Evolutionary conservation across 768 basidiomycete species (phyloP).

Genomic region (Leccinum subtestaceum): DNA sequence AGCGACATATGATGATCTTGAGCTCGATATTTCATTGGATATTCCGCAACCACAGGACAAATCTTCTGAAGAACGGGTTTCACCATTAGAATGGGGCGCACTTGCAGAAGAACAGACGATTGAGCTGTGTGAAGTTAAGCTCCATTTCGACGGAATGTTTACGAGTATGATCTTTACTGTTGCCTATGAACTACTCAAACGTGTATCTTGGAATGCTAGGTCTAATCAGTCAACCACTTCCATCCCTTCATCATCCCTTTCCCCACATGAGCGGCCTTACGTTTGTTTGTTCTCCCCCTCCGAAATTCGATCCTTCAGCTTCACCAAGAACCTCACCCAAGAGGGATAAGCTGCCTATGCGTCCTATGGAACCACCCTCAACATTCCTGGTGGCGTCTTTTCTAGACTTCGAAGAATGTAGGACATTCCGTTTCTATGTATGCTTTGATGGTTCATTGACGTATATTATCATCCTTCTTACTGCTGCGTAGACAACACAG

Average conservation of each 20-base stretch:
- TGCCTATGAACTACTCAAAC: conserved; percentile 3
- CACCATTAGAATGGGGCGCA: conserved; percentile 44
- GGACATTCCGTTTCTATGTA: conserved; percentile 17
- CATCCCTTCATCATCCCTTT: conserved; percentile 40
- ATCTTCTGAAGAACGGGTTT: conserved; percentile 23
- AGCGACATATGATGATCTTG: conserved; percentile 38
- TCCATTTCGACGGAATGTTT: conserved; percentile 44
- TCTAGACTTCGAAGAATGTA: conserved; percentile 64
- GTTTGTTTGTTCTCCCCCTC: conserved; percentile 44
- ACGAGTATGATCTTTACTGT: conserved; percentile 39
- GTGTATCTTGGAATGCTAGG: conserved; percentile 28
- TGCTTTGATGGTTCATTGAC: not conserved
- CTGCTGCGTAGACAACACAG: conserved; percentile 38
- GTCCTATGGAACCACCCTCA: conserved; percentile 29
- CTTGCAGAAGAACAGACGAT: conserved; percentile 61
- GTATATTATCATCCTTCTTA: conserved; percentile 30
- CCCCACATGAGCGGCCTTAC: conserved; percentile 41
- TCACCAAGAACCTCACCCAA: conserved; percentile 27
- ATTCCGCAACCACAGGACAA: conserved; percentile 13
- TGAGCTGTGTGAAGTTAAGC: conserved; percentile 57
- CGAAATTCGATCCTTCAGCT: conserved; percentile 23
- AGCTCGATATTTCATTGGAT: conserved; percentile 36
- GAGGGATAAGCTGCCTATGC: conserved; percentile 25
- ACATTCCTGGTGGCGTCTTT: conserved; percentile 52
- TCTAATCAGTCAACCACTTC: conserved; percentile 42